Conservation (phyloP, 2,329 filamentous ascomycete species). For the Trichoderma oligosporum region DNA sequence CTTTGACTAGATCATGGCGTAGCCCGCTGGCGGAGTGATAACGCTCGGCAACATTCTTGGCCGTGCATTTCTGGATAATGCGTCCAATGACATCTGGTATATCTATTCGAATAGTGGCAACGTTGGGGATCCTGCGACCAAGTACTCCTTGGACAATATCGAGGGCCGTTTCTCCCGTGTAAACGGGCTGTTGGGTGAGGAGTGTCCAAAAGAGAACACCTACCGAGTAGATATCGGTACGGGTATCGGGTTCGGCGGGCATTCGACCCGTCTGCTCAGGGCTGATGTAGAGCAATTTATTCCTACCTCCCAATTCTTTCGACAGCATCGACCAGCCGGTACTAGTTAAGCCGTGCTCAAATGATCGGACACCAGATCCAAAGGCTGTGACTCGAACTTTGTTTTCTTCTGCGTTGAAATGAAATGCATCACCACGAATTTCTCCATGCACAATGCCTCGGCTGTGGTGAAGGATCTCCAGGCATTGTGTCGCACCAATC, state of each 20-base stretch:
- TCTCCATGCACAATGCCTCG: conserved; percentile 86
- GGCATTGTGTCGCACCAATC: conserved; percentile 77
- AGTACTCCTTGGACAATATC: conserved; percentile 91
- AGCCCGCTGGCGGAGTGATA: conserved; percentile 88
- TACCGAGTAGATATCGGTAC: conserved; percentile 90
- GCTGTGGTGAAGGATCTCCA: conserved; percentile 88
- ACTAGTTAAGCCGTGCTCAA: conserved; percentile 83
- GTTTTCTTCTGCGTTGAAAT: conserved; percentile 69
- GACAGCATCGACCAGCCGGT: conserved; percentile 83
- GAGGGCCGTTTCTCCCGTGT: conserved; percentile 73
- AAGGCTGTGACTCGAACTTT: conserved; percentile 78
- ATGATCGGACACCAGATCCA: conserved; percentile 80
- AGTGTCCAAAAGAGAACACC: conserved; percentile 87
- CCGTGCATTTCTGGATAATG: conserved; percentile 88
- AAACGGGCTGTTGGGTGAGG: conserved; percentile 74
- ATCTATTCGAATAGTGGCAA: conserved; percentile 74
- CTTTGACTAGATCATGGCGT: conserved; percentile 71
- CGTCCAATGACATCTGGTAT: conserved; percentile 76
- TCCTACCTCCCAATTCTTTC: conserved; percentile 78
- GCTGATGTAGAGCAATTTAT: conserved; percentile 87
- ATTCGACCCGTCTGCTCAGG: conserved; percentile 93
- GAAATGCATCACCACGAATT: conserved; percentile 84
- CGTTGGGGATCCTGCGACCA: conserved; percentile 69
- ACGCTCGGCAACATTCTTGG: conserved; percentile 79
- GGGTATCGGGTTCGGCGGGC: conserved; percentile 83